These are phyloP conservation scores for Pythium monospermum DNA, from an alignment of 352 stramenopile genomes.

Conservation along the genomic window DNA sequence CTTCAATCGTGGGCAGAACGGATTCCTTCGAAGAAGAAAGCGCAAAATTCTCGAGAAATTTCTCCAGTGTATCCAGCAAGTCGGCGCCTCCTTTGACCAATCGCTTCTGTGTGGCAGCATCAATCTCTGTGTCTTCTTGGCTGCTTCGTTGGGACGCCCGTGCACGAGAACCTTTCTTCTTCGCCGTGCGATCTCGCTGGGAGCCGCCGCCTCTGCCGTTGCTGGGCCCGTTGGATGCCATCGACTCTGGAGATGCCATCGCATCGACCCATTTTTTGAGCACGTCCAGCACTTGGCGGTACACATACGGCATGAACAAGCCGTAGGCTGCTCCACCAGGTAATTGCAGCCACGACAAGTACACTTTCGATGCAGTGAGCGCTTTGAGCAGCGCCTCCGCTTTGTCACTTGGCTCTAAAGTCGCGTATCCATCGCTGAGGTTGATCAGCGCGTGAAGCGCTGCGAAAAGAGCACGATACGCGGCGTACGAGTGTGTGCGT, in stretches of 20 bases:
- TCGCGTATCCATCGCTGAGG: constrained; percentile 50
- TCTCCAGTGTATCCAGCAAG: constrained; percentile 50
- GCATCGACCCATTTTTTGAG: constrained; percentile 74
- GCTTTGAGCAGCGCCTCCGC: constrained; percentile 44
- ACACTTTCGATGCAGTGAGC: constrained; percentile 66
- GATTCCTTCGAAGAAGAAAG: constrained; percentile 66
- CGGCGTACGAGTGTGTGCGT: constrained; percentile 25
- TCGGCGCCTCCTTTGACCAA: constrained; percentile 49
- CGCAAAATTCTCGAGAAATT: constrained; percentile 56
- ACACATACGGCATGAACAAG: constrained; percentile 84
- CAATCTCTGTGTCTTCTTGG: constrained; percentile 26
- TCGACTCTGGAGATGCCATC: constrained; percentile 5
- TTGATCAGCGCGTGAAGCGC: constrained; percentile 56
- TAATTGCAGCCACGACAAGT: constrained; percentile 76
- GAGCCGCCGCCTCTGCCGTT: neutral
- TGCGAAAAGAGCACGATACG: constrained; percentile 64
- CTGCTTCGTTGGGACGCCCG: constrained; percentile 2
- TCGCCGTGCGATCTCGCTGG: constrained; percentile 11
- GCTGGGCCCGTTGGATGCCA: constrained; percentile 10
- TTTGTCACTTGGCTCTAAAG: constrained; percentile 31
- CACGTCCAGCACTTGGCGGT: constrained; percentile 71
- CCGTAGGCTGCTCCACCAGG: constrained; percentile 77
- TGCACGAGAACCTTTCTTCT: constrained; percentile 9
- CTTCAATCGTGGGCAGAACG: constrained; percentile 70
- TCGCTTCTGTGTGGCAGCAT: constrained; percentile 22